Conservation (phyloP, 2,329 filamentous ascomycete genomes). For the Ophiognomonia clavigignenti-juglandacearum region DNA sequence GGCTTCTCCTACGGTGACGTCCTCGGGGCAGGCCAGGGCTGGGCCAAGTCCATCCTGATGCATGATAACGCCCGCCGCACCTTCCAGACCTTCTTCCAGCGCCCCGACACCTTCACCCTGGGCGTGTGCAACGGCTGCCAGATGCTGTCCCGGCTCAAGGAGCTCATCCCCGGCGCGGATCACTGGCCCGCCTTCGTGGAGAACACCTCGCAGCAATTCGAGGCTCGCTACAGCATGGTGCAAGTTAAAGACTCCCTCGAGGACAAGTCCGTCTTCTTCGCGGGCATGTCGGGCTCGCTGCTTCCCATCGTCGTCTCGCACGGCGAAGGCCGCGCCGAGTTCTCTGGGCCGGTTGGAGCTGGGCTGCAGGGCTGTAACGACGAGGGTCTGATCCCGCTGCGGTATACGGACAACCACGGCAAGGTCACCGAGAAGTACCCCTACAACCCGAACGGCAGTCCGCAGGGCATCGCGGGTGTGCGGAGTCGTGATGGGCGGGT, state of each 20-base stretch:
- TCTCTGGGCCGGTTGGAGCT: slow-evolving; percentile 43
- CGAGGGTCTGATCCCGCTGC: slow-evolving; percentile 67
- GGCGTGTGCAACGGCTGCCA: slow-evolving; percentile 98
- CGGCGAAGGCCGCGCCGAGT: slow-evolving; percentile 80
- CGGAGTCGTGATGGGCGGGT: slow-evolving; percentile 73
- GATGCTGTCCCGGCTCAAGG: slow-evolving; percentile 79
- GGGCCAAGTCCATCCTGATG: slow-evolving; percentile 89
- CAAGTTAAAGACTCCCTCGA: slow-evolving; percentile 59
- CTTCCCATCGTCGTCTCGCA: slow-evolving; percentile 87
- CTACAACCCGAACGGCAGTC: slow-evolving; percentile 82
- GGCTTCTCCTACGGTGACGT: slow-evolving; percentile 90
- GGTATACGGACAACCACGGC: slow-evolving; percentile 80
- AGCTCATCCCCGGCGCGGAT: slow-evolving; percentile 78
- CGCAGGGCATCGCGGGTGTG: slow-evolving; percentile 75
- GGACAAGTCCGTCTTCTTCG: slow-evolving; percentile 74
- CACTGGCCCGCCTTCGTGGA: slow-evolving; percentile 83
- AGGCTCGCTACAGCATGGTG: slow-evolving; percentile 80
- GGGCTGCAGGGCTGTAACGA: slow-evolving; percentile 52
- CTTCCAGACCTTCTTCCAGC: slow-evolving; percentile 80
- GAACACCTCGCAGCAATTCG: slow-evolving; percentile 84
- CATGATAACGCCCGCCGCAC: slow-evolving; percentile 71
- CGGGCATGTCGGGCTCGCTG: slow-evolving; percentile 77
- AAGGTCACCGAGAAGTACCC: slow-evolving; percentile 78
- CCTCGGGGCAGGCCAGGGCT: slow-evolving; percentile 90
- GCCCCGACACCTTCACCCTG: slow-evolving; percentile 84